phyloP scores from a whole-genome alignment of 208 protist genomes.

The Strigomonas galati region DNA sequence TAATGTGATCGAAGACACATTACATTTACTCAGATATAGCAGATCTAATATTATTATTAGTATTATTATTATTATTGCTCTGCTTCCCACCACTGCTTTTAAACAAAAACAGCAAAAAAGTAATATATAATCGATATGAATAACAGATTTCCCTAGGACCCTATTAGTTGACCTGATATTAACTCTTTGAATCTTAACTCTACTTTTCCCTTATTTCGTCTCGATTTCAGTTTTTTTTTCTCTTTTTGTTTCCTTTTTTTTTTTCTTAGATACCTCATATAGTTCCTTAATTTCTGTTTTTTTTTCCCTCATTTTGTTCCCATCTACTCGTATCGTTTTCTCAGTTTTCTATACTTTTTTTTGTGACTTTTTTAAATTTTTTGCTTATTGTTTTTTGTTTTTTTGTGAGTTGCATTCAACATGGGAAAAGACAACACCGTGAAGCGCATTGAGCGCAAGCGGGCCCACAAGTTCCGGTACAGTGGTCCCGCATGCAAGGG shows the following conservation, averaged over 20 bases:
- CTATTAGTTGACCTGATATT: no score
- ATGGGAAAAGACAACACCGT: conserved; percentile 19
- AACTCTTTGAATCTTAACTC: no score
- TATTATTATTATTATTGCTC: no score
- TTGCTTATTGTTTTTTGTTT: not conserved
- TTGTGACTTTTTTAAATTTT: not conserved
- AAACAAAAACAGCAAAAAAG: no score
- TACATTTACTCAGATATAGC: not conserved
- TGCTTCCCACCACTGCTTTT: no score
- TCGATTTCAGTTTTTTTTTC: conserved; percentile 1
- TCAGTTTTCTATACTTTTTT: not conserved
- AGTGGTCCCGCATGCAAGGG: conserved; percentile 18
- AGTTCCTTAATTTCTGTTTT: not conserved
- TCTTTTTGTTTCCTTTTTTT: conserved; percentile 1
- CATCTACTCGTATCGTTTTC: not conserved
- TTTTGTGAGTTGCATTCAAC: no score
- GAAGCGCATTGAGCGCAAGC: conserved; percentile 17
- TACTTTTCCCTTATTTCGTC: not conserved
- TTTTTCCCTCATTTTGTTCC: not conserved
- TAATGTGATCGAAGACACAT: conserved; percentile 9
- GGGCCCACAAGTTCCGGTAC: conserved; percentile 24
- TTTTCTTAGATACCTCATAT: not conserved
- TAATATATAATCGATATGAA: no score
- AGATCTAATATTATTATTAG: not conserved
- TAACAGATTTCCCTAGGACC: no score